A percentile compares a stretch with the other conserved stretches of the same genome.
Conservation (phyloP, 805 yeast species). For the Yamadazyma kitorensis region DNA sequence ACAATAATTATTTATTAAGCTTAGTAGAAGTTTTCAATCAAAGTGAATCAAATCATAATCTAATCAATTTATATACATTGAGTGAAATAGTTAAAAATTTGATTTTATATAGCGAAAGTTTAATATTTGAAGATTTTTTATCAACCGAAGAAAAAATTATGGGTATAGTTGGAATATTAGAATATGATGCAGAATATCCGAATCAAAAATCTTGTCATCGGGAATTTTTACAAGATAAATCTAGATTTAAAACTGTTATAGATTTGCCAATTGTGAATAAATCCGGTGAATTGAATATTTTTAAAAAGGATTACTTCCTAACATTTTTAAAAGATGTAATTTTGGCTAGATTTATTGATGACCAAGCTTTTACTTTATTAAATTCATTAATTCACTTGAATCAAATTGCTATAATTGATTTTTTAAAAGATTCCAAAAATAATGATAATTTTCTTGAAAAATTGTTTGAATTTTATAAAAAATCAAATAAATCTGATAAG, state of each 20-base stretch:
- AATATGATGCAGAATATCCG: slow-evolving; percentile 86
- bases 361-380: slow-evolving; percentile 65
- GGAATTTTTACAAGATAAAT: slow-evolving; percentile 53
- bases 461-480: slow-evolving; percentile 56
- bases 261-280: slow-evolving; percentile 53
- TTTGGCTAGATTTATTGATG: slow-evolving; percentile 78
- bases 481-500: slow-evolving; percentile 2
- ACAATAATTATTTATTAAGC: slow-evolving; percentile 49
- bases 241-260: slow-evolving; percentile 65
- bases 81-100: slow-evolving; percentile 73
- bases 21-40: slow-evolving; percentile 52
- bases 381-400: slow-evolving; percentile 64
- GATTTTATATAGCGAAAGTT: slow-evolving; percentile 64
- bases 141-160: slow-evolving; percentile 28
- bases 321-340: slow-evolving; percentile 87
- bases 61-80: slow-evolving; percentile 59
- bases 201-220: slow-evolving; percentile 76
- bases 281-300: slow-evolving; percentile 43
- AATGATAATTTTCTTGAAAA: slow-evolving; percentile 47
- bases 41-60: slow-evolving; percentile 52
- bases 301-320: slow-evolving; percentile 72
- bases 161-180: slow-evolving; percentile 76
- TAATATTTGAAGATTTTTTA: slow-evolving; percentile 32
- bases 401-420: slow-evolving; percentile 64
- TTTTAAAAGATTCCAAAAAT: slow-evolving; percentile 46